Conservation (phyloP, 2,329 filamentous ascomycete species). For the Esteya vermicola region DNA sequence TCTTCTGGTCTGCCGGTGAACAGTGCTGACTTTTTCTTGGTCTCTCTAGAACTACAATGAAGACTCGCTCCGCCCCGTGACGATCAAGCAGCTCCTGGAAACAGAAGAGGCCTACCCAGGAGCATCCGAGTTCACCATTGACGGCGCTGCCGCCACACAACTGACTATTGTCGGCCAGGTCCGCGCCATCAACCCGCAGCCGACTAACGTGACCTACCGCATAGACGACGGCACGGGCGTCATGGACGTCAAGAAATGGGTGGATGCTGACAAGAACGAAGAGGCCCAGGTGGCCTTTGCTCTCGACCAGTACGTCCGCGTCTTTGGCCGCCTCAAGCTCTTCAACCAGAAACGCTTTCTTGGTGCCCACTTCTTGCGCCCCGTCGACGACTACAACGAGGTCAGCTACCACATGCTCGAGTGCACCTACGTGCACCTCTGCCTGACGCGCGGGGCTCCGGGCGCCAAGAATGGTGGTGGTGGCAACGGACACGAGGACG, state of each 20-base stretch:
- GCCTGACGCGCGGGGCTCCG: slow-evolving; percentile 58
- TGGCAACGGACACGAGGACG: slow-evolving; percentile 24
- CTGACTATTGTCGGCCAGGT: slow-evolving; percentile 85
- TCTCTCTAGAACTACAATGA: slow-evolving; percentile 46
- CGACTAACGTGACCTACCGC: slow-evolving; percentile 83
- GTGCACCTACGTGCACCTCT: slow-evolving; percentile 75
- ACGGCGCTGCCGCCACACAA: slow-evolving; percentile 58
- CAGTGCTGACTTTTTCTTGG: background rate
- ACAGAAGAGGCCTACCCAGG: slow-evolving; percentile 60
- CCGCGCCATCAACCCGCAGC: slow-evolving; percentile 70
- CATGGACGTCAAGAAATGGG: slow-evolving; percentile 84
- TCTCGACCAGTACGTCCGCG: slow-evolving; percentile 68
- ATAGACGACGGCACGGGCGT: slow-evolving; percentile 89
- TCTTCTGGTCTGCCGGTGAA: background rate
- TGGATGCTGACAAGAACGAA: slow-evolving; percentile 47
- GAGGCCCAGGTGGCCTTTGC: slow-evolving; percentile 34
- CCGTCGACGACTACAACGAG: slow-evolving; percentile 78
- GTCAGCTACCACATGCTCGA: slow-evolving; percentile 86
- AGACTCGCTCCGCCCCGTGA: slow-evolving; percentile 83
- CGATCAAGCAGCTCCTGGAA: slow-evolving; percentile 86
- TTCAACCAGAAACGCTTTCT: slow-evolving; percentile 78
- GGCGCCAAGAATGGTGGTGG: slow-evolving; percentile 20
- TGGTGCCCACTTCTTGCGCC: slow-evolving; percentile 65
- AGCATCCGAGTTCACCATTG: slow-evolving; percentile 63
- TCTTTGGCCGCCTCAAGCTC: slow-evolving; percentile 70